A percentile compares a stretch with the other conserved stretches of the same genome.
These are phyloP conservation scores for Chionographis japonica DNA, from an alignment of 106 monocot genomes.

Conservation along the genomic window DNA sequence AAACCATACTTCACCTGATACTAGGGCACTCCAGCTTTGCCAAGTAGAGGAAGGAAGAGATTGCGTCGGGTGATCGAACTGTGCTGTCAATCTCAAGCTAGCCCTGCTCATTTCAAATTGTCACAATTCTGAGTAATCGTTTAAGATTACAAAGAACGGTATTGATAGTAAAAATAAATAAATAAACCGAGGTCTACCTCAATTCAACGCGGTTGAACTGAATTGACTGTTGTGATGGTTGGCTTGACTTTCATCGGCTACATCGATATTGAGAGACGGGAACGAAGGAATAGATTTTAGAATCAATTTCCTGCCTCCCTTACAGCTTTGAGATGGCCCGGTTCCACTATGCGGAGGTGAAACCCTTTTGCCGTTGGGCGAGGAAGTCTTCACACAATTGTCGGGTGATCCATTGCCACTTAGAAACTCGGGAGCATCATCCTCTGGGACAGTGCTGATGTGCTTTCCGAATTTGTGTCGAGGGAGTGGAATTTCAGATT, in stretches of 20 bases:
- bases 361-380: conserved; percentile 85
- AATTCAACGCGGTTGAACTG: conserved; percentile 12
- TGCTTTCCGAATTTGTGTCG: conserved; percentile 16
- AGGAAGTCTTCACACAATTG: conserved; percentile 47
- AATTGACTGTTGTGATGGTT: conserved; percentile 12
- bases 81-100: too few species aligned
- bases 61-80: too few species aligned
- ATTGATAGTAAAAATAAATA: too few species aligned
- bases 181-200: conserved; percentile 17
- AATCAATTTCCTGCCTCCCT: conserved; percentile 72
- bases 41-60: too few species aligned
- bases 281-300: conserved; percentile 84
- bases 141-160: too few species aligned
- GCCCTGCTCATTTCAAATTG: too few species aligned
- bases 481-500: conserved; percentile 21
- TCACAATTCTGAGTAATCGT: too few species aligned
- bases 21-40: too few species aligned
- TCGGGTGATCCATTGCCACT: conserved; percentile 34
- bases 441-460: conserved; percentile 16
- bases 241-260: conserved; percentile 12
- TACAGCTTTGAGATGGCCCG: conserved; percentile 42
- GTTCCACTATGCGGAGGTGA: conserved; percentile 47
- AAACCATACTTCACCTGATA: too few species aligned
- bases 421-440: conserved; percentile 46
- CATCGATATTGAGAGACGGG: conserved; percentile 51